phyloP scores from a whole-genome alignment of 345 rosid genomes.

The Boechera retrofracta region DNA sequence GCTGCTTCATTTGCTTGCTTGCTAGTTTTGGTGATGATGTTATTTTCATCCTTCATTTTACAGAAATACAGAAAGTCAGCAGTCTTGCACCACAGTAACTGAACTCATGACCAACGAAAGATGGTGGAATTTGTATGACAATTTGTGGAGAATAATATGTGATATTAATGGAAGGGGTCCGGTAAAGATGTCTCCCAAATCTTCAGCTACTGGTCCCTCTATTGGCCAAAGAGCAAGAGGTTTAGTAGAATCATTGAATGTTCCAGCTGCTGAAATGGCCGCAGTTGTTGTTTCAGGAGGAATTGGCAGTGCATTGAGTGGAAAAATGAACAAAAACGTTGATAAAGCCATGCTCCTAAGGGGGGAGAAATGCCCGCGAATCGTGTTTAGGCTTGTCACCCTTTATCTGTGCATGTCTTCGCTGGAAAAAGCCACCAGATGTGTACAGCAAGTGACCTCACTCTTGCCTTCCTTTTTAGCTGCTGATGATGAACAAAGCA shows the following conservation, averaged over 20 bases:
- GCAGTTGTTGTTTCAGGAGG: slow-evolving; percentile 98
- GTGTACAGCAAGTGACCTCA: slow-evolving; percentile 81
- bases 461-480: slow-evolving; percentile 79
- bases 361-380: slow-evolving; percentile 91
- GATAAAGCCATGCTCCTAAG: slow-evolving; percentile 97
- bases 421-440: slow-evolving; percentile 82
- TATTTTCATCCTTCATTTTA: slow-evolving; percentile 28
- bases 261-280: slow-evolving; percentile 99
- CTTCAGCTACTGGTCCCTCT: slow-evolving; percentile 69
- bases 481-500: slow-evolving; percentile 91
- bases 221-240: slow-evolving; percentile 97
- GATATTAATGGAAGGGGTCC: slow-evolving; percentile 90
- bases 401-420: slow-evolving; percentile 83
- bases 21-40: slow-evolving; percentile 29
- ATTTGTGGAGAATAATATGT: slow-evolving; percentile 79
- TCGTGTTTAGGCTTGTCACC: slow-evolving; percentile 81
- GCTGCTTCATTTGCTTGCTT: slow-evolving; percentile 16
- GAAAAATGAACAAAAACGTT: slow-evolving; percentile 71
- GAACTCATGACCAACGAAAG: slow-evolving; percentile 57
- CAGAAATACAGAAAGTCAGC: slow-evolving; percentile 55
- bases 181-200: slow-evolving; percentile 63
- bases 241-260: slow-evolving; percentile 90
- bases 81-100: slow-evolving; percentile 50
- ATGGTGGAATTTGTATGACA: slow-evolving; percentile 92
- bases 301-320: slow-evolving; percentile 85